Evolutionary conservation across 805 yeast genomes (phyloP), one percentile per base, ranked within the genome.

Genomic region (Lachancea waltii): DNA sequence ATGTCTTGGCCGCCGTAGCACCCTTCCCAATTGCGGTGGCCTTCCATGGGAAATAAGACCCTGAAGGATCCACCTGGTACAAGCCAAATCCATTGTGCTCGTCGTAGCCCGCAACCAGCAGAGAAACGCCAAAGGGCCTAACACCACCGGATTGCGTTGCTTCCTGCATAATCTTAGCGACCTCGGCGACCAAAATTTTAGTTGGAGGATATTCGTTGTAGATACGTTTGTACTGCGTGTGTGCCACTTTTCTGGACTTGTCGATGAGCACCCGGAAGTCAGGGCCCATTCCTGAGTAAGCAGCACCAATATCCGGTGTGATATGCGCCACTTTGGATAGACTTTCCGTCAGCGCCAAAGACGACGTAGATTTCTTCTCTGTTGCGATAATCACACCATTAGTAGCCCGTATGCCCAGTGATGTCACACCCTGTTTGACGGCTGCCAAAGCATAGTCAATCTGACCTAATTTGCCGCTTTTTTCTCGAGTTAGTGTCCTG

Each of bases 111-210:
- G 97, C 99, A 14, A 92, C 87, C 40, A 92, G 69, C 41, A 92
- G 68, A 8, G 96, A 85, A 16, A 94, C 97, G 44, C 99, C 99
- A 60, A 79, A 92, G n/a, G 98, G 99, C 60, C 99, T 78, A 46
- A 92, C 95, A 64, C 98, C 99, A 36, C 97, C 98, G 37, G 87
- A 80, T 61, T 92, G 98, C 2, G 97, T 92, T n/a, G 95, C 89
- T 62, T 90, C 97, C 64, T 92, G 99, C 85, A 92, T 94, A 38
- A 87, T 81, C 56, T 84, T 84, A 38, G 99, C 99, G 48, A 92
- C 78, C 61, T 92, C 96, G 45, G 89, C 85, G 19, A 92, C 97
- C 51, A 92, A 69, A 47, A 90, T 82, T 59, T 85, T 84, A 3
- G 95, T 92, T 31, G 97, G 97, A 9, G 98, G 99, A 63, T 92